Evolutionary conservation across 306 rosid species (phyloP).

Genomic region (Macrotyloma uniflorum): DNA sequence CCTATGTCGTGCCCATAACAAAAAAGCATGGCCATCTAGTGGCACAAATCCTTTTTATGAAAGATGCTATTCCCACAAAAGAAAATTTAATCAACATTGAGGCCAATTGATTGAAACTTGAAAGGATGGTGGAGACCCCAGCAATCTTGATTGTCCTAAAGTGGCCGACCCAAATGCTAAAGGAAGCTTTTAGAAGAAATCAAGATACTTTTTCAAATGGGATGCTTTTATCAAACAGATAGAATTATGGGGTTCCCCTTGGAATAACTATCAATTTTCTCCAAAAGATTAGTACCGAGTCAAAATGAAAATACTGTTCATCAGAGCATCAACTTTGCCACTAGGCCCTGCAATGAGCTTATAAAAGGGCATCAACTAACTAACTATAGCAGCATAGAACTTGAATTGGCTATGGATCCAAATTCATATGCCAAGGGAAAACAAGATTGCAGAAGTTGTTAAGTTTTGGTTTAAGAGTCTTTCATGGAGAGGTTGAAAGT

Average conservation of each 20-base stretch:
- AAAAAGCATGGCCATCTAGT: conserved; percentile 20
- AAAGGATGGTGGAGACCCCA: conserved; percentile 20
- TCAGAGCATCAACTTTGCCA: conserved; percentile 31
- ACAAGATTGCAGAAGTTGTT: background rate
- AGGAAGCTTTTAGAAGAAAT: conserved; percentile 28
- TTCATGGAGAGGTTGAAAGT: conserved; percentile 48
- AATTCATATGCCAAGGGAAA: background rate
- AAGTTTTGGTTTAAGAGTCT: conserved; percentile 36
- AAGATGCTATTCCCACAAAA: conserved; percentile 43
- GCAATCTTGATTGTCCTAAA: conserved; percentile 2
- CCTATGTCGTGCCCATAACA: conserved; percentile 13
- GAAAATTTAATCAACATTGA: conserved; percentile 29
- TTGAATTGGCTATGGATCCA: background rate
- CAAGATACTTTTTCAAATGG: background rate
- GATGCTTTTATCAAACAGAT: conserved; percentile 22
- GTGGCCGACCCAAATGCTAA: conserved; percentile 24
- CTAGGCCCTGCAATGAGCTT: conserved; percentile 10
- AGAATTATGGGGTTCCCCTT: conserved; percentile 19
- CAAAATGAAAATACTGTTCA: conserved; percentile 32
- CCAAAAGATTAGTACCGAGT: conserved; percentile 16
- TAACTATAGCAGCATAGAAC: background rate
- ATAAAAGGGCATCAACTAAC: conserved; percentile 34
- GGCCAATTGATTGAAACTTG: conserved; percentile 30
- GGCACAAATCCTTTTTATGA: conserved; percentile 16
- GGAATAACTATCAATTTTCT: conserved; percentile 23